Percentiles rank a stretch among this genome's conserved stretches.
Conservation (phyloP, 257 asterid genomes). For the Solanum bulbocastanum region DNA sequence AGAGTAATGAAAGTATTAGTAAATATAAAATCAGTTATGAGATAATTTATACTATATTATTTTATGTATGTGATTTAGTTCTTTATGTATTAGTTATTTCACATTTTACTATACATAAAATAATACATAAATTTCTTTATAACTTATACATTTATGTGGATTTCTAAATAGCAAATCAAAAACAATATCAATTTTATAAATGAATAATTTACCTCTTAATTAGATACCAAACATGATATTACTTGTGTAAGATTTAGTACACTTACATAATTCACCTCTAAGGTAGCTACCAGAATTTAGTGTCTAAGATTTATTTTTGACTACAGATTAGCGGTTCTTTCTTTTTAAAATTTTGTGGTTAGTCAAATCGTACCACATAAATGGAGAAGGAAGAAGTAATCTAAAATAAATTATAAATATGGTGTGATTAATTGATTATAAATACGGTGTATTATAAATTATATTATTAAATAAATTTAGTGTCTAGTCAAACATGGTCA, state of each 20-base stretch:
- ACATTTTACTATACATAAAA: background rate
- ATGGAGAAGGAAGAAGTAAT: background rate
- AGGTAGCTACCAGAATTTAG: background rate
- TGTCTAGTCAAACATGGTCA: background rate
- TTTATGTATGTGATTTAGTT: no score
- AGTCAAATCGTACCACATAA: background rate
- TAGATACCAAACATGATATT: background rate
- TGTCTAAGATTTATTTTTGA: background rate
- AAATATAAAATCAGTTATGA: no score
- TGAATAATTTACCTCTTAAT: background rate
- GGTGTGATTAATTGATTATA: background rate
- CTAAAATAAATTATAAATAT: background rate
- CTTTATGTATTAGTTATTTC: background rate
- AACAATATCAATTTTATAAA: no score
- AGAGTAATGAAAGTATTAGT: no score
- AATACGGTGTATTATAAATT: background rate
- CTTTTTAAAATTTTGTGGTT: background rate
- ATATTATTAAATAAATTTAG: background rate
- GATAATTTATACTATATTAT: no score
- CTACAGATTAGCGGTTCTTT: background rate
- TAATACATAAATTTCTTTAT: no score
- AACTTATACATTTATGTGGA: background rate
- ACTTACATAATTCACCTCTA: background rate
- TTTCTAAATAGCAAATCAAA: background rate
- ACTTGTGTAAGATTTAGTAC: no score